Conservation (phyloP, 495 filamentous ascomycete genomes). For the Neurospora tetraspora region DNA sequence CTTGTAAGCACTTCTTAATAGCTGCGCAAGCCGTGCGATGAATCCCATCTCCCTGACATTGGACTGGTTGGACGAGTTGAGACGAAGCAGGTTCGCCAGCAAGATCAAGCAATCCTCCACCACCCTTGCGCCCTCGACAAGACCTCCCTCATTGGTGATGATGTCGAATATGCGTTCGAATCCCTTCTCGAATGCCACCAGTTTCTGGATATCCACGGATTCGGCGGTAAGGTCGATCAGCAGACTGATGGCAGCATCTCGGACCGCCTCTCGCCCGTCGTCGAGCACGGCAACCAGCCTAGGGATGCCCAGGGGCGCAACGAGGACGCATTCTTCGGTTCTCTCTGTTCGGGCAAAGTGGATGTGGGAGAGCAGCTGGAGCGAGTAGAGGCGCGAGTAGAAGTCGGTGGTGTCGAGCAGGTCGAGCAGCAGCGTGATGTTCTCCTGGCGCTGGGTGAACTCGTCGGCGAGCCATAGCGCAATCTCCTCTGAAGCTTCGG, state of each 20-base stretch:
- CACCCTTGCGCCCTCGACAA: conserved; percentile 77
- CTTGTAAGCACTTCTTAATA: conserved; percentile 55
- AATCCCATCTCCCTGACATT: conserved; percentile 88
- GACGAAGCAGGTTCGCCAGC: conserved; percentile 77
- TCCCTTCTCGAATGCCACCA: conserved; percentile 88
- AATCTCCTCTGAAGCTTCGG: conserved; percentile 95
- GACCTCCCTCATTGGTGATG: conserved; percentile 68
- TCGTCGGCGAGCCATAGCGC: conserved; percentile 95
- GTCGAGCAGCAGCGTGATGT: conserved; percentile 83
- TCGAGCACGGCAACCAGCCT: conserved; percentile 75
- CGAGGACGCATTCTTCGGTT: conserved; percentile 91
- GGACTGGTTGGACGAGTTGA: conserved; percentile 87
- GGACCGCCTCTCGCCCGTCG: conserved; percentile 78
- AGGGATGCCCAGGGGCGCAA: conserved; percentile 78
- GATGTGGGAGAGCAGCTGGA: conserved; percentile 84
- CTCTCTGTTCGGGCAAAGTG: conserved; percentile 77
- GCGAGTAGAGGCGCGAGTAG: conserved; percentile 84
- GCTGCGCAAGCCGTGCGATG: conserved; percentile 57
- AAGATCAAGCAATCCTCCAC: conserved; percentile 93
- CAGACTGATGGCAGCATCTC: conserved; percentile 56
- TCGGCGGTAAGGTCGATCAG: conserved; percentile 42
- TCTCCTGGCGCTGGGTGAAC: conserved; percentile 97
- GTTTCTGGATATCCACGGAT: conserved; percentile 67
- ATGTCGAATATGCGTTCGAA: conserved; percentile 80
- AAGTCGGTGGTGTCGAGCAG: conserved; percentile 81